Evolutionary conservation across 192 early-diverging fungal species (phyloP).

Genomic region (Entophlyctis luteolus): DNA sequence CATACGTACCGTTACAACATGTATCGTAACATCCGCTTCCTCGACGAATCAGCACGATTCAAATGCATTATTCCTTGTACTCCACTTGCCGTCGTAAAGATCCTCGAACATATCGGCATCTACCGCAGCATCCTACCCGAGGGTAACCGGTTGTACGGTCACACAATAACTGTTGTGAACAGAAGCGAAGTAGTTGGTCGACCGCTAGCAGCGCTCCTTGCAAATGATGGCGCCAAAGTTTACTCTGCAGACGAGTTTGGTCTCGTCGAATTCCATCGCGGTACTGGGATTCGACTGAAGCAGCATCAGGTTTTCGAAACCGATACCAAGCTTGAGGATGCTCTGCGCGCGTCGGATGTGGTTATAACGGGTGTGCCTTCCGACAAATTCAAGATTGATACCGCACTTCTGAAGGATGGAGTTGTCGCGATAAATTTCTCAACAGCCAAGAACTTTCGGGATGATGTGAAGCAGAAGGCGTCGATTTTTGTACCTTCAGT

Average conservation of each 20-base stretch:
- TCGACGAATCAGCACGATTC: conserved; percentile 72
- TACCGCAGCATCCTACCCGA: conserved; percentile 83
- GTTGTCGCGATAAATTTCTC: conserved; percentile 98
- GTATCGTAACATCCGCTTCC: conserved; percentile 91
- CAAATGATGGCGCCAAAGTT: conserved; percentile 97
- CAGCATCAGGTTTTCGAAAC: conserved; percentile 68
- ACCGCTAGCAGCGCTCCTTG: conserved; percentile 91
- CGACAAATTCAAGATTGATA: conserved; percentile 81
- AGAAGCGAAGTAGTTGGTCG: conserved; percentile 96
- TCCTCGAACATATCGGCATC: conserved; percentile 91
- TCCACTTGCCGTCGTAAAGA: conserved; percentile 94
- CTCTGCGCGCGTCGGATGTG: conserved; percentile 83
- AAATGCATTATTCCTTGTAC: conserved; percentile 99
- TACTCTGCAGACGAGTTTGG: conserved; percentile 92
- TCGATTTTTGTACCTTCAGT: conserved; percentile 94
- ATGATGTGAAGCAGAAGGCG: conserved; percentile 86
- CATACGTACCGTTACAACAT: conserved; percentile 93
- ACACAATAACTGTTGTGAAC: conserved; percentile 89
- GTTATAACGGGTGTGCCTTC: conserved; percentile 97
- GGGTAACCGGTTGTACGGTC: conserved; percentile 92
- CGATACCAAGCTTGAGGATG: conserved; percentile 68
- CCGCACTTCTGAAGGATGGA: conserved; percentile 87
- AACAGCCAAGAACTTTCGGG: conserved; percentile 91
- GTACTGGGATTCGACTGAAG: conserved; percentile 35
- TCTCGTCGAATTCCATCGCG: conserved; percentile 63